Percentiles rank a stretch among this genome's conserved stretches.
phyloP scores from a whole-genome alignment of 2,329 filamentous ascomycete genomes.

The Exophiala sideris region DNA sequence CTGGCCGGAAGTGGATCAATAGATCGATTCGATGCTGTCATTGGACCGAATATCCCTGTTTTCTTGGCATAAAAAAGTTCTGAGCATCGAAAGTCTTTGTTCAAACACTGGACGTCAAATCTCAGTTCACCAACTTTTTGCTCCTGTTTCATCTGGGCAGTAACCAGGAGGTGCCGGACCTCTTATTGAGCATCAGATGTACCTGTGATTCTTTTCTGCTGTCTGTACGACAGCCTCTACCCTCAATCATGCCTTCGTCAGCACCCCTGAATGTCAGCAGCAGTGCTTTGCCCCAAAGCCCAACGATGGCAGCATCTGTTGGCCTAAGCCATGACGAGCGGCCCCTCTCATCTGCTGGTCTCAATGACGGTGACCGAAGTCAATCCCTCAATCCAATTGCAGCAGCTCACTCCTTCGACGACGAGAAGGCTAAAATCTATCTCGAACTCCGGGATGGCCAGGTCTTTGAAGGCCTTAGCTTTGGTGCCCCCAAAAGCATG shows the following conservation, averaged over 20 bases:
- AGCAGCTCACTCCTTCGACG: constrained; percentile 55
- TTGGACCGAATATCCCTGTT: neutral
- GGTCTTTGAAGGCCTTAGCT: constrained; percentile 91
- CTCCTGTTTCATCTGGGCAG: neutral
- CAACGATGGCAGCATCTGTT: constrained; percentile 40
- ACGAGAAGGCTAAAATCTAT: constrained; percentile 63
- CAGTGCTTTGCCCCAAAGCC: constrained; percentile 36
- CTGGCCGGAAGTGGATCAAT: neutral
- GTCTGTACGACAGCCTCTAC: constrained; percentile 9
- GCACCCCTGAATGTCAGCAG: constrained; percentile 8
- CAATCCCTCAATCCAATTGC: constrained; percentile 53
- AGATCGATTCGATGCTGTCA: neutral
- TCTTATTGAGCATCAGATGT: constrained; percentile 13
- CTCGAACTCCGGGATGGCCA: constrained; percentile 92
- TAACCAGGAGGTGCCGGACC: neutral
- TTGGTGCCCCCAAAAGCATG: constrained; percentile 90
- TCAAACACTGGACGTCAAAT: no score
- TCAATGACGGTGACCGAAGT: constrained; percentile 11
- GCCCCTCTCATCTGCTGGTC: constrained; percentile 7
- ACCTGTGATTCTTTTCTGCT: constrained; percentile 16
- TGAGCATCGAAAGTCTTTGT: neutral
- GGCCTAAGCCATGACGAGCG: constrained; percentile 27
- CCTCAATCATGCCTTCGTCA: constrained; percentile 16
- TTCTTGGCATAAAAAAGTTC: constrained; percentile 13
- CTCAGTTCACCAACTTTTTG: constrained; percentile 1